Evolutionary conservation across 768 basidiomycete genomes (phyloP).

Genomic region (Cystobasidium onofrii): DNA sequence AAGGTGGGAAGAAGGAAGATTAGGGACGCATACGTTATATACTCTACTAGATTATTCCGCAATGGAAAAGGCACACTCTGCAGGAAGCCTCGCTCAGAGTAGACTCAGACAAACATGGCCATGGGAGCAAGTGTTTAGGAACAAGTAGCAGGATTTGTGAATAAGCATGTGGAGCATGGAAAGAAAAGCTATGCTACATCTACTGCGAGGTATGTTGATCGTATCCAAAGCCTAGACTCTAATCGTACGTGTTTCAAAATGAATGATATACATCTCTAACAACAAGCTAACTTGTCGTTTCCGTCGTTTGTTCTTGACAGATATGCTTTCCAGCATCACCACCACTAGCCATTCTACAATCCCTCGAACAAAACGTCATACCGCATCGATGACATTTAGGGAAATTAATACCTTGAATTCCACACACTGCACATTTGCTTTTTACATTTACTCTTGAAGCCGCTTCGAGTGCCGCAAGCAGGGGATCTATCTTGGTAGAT

Average conservation of each 20-base stretch:
- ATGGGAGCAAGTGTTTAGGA: no score
- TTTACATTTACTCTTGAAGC: constrained; percentile 33
- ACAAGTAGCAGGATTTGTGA: neutral
- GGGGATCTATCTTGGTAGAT: constrained; percentile 37
- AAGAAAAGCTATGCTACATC: neutral
- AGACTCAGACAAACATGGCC: no score
- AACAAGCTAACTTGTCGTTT: neutral
- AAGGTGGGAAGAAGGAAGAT: constrained; percentile 21
- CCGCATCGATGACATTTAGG: constrained; percentile 33
- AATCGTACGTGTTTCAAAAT: no score
- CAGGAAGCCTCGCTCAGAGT: no score
- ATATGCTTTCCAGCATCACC: constrained; percentile 18
- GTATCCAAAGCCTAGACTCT: no score
- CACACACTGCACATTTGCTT: constrained; percentile 36
- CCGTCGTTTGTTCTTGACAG: neutral
- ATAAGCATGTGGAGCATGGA: neutral
- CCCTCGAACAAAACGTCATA: constrained; percentile 34
- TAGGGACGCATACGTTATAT: neutral
- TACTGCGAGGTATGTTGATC: neutral
- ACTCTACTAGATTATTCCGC: no score
- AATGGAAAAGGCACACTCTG: no score
- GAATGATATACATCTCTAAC: neutral
- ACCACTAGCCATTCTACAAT: constrained; percentile 30
- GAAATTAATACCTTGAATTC: constrained; percentile 36
- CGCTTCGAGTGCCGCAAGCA: constrained; percentile 38